A percentile compares a stretch with the other conserved stretches of the same genome.
Evolutionary conservation across 768 basidiomycete genomes (phyloP).

Genomic region (Leccinum longicurvipes): DNA sequence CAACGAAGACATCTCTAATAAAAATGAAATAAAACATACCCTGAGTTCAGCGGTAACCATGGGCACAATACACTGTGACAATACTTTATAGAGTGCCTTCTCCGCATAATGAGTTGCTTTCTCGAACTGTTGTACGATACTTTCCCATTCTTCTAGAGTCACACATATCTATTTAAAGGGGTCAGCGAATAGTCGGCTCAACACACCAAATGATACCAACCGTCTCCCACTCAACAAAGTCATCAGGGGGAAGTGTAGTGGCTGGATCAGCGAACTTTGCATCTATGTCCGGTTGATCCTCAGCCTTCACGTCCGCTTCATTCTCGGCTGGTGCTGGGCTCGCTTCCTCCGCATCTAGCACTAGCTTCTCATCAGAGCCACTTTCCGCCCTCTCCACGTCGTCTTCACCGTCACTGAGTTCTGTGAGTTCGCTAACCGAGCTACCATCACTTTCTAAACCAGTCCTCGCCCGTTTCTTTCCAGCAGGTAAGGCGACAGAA

Average conservation of each 20-base stretch:
- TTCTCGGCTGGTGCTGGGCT: neutral
- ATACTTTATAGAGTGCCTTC: slow-evolving; percentile 67
- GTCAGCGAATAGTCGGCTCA: neutral
- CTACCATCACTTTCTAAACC: slow-evolving; percentile 62
- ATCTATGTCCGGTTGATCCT: slow-evolving; percentile 3
- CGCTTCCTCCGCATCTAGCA: slow-evolving; percentile 1
- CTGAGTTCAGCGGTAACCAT: slow-evolving; percentile 62
- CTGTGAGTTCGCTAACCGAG: slow-evolving; percentile 72
- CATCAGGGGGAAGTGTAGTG: slow-evolving; percentile 34
- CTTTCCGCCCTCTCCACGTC: slow-evolving; percentile 20
- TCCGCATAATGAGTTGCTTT: slow-evolving; percentile 77
- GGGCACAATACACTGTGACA: slow-evolving; percentile 68
- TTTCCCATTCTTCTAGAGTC: slow-evolving; percentile 82
- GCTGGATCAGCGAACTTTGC: neutral
- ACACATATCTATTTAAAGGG: slow-evolving; percentile 64
- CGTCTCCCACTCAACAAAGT: slow-evolving; percentile 89
- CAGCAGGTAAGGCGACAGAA: slow-evolving; percentile 4
- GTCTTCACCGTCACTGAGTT: slow-evolving; percentile 52
- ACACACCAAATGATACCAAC: slow-evolving; percentile 41
- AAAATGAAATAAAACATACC: slow-evolving; percentile 36
- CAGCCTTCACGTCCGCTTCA: neutral
- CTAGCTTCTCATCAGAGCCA: neutral
- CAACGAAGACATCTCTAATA: neutral
- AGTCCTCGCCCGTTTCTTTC: slow-evolving; percentile 35
- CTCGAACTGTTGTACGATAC: slow-evolving; percentile 69